Base-by-base conservation (phyloP, 108 stramenopile species). In the Epipyxis sp. region DNA sequence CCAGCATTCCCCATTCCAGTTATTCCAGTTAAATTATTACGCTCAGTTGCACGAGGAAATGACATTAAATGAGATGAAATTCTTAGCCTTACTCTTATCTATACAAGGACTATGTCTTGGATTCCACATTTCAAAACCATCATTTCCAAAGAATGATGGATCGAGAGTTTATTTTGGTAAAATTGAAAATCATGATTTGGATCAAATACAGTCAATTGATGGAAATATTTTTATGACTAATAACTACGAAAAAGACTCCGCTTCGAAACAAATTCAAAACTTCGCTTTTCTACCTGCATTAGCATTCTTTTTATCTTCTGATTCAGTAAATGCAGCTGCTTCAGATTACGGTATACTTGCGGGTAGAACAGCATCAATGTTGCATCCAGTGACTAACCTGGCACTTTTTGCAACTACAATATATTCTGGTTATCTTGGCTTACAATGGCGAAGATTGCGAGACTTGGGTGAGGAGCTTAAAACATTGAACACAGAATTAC, bases 401-500 rank as follows among this genome's bases (percentile, higher is more conserved):
- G 59, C 82, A 50, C 82, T 93, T 83, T 82, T 92, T 1, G 80
- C 77, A 0, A 78, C 92, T 10, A 88, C 89, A 40, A 59, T 88
- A 3, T 93, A 88, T 34, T 92, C 96, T 40, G 96, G 89, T 13
- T 78, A 92, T 39, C 81, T 93, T 45, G 96, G 96, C 43, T 91
- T 94, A 76, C 89, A 97, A 57, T 97, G 94, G 93, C 84, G 94
- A 13, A 86, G 93, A 50, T 91, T 93, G 81, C 87, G 96, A 6
- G 94, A 93, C 30, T 68, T 95, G 2, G 92, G 93, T 1, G 93
- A 91, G 69, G 93, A 94, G 44, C 91, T 95, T 68, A 81, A 84
- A 44, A 81, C 69, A 0, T 29, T 88, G 54, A 71, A 83, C 45
- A 89, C 85, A 27, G 88, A 92, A 79, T 42, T 72, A 13, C 81